Percentiles rank a stretch among this genome's conserved stretches.
Conservation (phyloP, 257 asterid species). For the Solanum virginianum region DNA sequence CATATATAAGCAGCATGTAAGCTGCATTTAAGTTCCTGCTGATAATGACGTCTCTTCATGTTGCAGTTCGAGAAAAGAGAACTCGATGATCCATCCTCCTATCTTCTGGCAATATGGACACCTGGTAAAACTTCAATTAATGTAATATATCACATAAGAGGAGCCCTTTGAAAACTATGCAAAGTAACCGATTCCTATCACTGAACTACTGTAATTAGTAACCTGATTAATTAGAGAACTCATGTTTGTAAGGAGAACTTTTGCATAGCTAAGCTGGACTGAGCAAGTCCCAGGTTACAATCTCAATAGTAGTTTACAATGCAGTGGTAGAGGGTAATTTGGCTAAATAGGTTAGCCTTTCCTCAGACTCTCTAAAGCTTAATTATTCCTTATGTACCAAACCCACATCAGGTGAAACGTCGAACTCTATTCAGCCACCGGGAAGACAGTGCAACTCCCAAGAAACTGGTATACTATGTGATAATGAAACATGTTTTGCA, state of each 20-base stretch:
- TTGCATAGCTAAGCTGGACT: background rate
- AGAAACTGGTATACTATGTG: conserved; percentile 53
- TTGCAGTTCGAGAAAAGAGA: conserved; percentile 81
- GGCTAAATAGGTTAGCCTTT: background rate
- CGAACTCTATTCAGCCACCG: conserved; percentile 74
- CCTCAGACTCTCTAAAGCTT: background rate
- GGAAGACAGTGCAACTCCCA: conserved; percentile 56
- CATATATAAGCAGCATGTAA: background rate
- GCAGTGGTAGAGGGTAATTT: background rate
- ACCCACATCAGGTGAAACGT: conserved; percentile 68
- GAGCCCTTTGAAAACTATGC: background rate
- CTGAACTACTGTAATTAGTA: background rate
- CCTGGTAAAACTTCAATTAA: conserved; percentile 52
- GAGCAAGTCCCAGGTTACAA: background rate
- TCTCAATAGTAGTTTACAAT: background rate
- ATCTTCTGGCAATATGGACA: conserved; percentile 97
- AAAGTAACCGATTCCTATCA: background rate
- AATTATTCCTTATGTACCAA: background rate
- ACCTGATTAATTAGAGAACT: background rate
- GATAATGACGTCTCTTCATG: conserved; percentile 10
- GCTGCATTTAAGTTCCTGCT: background rate
- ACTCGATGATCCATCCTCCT: conserved; percentile 83
- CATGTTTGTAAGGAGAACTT: background rate
- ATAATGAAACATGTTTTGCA: conserved; percentile 61
- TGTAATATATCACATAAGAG: background rate